Conservation (phyloP, 73 alveolate species). For the Loxodes magnus region DNA sequence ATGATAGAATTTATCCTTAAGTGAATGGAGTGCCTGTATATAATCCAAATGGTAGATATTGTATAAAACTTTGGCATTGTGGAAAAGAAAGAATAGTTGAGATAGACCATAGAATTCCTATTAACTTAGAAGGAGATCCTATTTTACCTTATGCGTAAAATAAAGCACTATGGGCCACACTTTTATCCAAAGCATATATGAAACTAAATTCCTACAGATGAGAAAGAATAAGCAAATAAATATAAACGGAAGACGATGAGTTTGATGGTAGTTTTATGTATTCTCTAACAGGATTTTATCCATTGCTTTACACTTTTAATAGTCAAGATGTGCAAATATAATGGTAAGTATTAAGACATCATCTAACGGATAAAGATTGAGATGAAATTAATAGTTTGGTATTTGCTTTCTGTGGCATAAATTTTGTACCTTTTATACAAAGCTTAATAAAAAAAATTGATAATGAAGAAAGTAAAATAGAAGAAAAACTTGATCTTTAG, state of each 20-base stretch:
- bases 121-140: constrained; percentile 57
- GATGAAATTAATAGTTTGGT: too few relatives aligned
- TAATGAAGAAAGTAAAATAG: too few relatives aligned
- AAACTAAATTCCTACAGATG: constrained; percentile 77
- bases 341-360: too few relatives aligned
- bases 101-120: constrained; percentile 91
- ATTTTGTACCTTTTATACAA: too few relatives aligned
- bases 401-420: too few relatives aligned
- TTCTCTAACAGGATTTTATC: constrained; percentile 95
- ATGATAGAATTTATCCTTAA: constrained; percentile 92
- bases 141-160: constrained; percentile 83
- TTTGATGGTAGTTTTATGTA: constrained; percentile 83
- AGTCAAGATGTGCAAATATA: too few relatives aligned
- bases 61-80: constrained; percentile 78
- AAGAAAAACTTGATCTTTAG: too few relatives aligned
- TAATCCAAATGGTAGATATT: constrained; percentile 90
- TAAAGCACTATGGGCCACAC: constrained; percentile 88
- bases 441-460: too few relatives aligned
- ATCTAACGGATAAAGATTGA: too few relatives aligned
- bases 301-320: too few relatives aligned
- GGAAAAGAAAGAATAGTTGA: constrained; percentile 92
- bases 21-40: constrained; percentile 90
- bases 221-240: constrained; percentile 40
- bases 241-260: constrained; percentile 34
- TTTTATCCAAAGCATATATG: constrained; percentile 79